Base-by-base conservation (phyloP, 768 basidiomycete genomes). In the Lactarius trivialis region DNA sequence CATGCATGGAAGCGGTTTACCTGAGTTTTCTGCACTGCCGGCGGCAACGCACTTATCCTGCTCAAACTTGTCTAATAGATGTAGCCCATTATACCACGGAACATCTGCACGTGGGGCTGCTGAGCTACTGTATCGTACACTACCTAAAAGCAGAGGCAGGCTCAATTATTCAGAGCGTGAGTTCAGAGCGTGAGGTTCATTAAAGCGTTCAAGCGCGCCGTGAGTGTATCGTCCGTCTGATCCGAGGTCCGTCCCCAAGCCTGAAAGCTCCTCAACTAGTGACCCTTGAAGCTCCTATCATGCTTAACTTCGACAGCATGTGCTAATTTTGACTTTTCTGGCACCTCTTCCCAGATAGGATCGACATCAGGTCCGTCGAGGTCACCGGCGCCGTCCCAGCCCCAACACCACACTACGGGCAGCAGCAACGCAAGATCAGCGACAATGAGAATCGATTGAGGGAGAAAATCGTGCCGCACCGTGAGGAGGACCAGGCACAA, bases 361-460 rank as follows among this genome's bases (percentile, higher is more conserved):
- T 98, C 96, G 7, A 99, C 92, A 70, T 98, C 95, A 0, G 96
- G 96, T 48, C 95, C 96, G 66, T 98, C 96, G 26, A 99, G 82
- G 71, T 99, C 96, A 21, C 96, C 96, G 3, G 96, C 96, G 15
- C 96, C 96, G 70, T 99, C 96, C 96, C 96, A 99, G 21, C 96
- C 96, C 96, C 96, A 98, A 72, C 96, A 98, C 96, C 96, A 98
- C 14, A 98, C 96, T 97, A 70, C 43, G 53, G 11, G 50, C 36
- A 41, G 30, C 30, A 7, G 21, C 21, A 41, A n/a, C 56, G 14
- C 37, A 37, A 41, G 11, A 45, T 61, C 52, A 65, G 52, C n/a
- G n/a, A 15, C 24, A 56, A 36, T 26, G 2, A 24, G 19, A 19
- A 12, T n/a, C 0, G 17, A 19, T n/a, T 12, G 12, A n/a, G 6